phyloP scores from a whole-genome alignment of 2,329 filamentous ascomycete genomes.

The Arachnomyces sp. region DNA sequence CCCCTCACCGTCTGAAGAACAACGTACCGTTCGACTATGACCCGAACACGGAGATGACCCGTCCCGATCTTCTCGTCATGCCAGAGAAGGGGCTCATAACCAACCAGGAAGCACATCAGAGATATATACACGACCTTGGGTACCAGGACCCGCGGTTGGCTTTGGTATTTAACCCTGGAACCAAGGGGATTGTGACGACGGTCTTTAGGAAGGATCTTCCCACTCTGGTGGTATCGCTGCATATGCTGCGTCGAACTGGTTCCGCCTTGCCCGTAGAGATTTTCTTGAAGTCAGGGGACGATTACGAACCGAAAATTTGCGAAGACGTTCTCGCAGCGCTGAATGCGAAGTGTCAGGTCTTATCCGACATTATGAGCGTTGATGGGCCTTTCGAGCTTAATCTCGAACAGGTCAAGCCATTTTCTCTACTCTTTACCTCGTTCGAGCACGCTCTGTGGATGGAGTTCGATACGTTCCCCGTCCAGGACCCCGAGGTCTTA shows the following conservation, averaged over 20 bases:
- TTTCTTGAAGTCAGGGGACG: conserved; percentile 20
- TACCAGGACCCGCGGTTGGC: neutral
- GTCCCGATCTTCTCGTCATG: too few relatives aligned
- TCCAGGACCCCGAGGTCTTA: conserved; percentile 37
- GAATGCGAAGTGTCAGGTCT: conserved; percentile 23
- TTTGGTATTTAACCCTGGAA: conserved; percentile 9
- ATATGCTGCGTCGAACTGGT: conserved; percentile 28
- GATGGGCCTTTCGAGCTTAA: conserved; percentile 23
- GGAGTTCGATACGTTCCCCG: conserved; percentile 50
- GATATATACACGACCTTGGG: too few relatives aligned
- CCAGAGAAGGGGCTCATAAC: too few relatives aligned
- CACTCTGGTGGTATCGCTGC: conserved; percentile 25
- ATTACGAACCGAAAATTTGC: conserved; percentile 26
- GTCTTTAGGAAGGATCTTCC: conserved; percentile 23
- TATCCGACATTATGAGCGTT: conserved; percentile 11
- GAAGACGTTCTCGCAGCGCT: conserved; percentile 21
- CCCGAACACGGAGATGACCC: too few relatives aligned
- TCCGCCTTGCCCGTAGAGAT: conserved; percentile 31
- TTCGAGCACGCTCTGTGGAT: conserved; percentile 53
- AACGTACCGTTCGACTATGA: too few relatives aligned
- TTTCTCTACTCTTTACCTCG: conserved; percentile 50
- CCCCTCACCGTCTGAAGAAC: too few relatives aligned
- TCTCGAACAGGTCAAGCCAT: conserved; percentile 49
- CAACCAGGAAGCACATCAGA: too few relatives aligned
- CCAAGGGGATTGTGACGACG: conserved; percentile 25